Evolutionary conservation across 2,329 filamentous ascomycete species (phyloP).

Genomic region (Aspergillus hiratsukae): DNA sequence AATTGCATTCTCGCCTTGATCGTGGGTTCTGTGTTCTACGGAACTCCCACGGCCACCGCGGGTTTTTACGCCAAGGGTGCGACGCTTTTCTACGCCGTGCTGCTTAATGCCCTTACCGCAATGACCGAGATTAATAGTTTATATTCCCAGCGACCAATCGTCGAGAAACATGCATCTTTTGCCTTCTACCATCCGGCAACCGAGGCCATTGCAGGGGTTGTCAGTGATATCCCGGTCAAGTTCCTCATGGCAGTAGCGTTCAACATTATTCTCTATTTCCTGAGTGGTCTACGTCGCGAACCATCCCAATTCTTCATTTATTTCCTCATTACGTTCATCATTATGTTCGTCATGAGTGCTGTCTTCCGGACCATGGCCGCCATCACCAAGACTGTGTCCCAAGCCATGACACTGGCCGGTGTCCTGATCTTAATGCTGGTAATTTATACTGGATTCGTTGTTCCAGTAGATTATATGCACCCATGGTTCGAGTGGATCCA

Average conservation of each 20-base stretch:
- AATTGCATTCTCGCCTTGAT: slow-evolving; percentile 73
- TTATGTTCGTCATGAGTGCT: slow-evolving; percentile 75
- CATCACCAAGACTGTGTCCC: slow-evolving; percentile 61
- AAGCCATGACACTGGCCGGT: slow-evolving; percentile 53
- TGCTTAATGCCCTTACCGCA: slow-evolving; percentile 73
- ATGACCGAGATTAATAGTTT: slow-evolving; percentile 41
- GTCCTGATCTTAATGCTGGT: slow-evolving; percentile 40
- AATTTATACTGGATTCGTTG: slow-evolving; percentile 48
- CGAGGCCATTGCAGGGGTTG: slow-evolving; percentile 10
- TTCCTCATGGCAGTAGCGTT: slow-evolving; percentile 66
- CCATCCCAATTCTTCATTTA: slow-evolving; percentile 81
- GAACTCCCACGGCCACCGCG: slow-evolving; percentile 57
- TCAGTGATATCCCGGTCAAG: slow-evolving; percentile 63
- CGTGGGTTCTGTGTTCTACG: slow-evolving; percentile 74
- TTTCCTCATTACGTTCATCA: slow-evolving; percentile 68
- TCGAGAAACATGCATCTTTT: slow-evolving; percentile 27
- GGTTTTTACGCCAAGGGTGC: slow-evolving; percentile 74
- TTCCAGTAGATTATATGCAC: slow-evolving; percentile 58
- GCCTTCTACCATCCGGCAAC: slow-evolving; percentile 27
- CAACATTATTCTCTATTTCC: slow-evolving; percentile 78
- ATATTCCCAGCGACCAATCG: slow-evolving; percentile 19
- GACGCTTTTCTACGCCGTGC: slow-evolving; percentile 77
- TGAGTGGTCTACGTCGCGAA: slow-evolving; percentile 71
- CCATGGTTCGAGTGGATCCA: slow-evolving; percentile 78
- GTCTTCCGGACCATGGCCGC: slow-evolving; percentile 76